Conservation (phyloP, 805 yeast genomes). For the Candida succiphila region DNA sequence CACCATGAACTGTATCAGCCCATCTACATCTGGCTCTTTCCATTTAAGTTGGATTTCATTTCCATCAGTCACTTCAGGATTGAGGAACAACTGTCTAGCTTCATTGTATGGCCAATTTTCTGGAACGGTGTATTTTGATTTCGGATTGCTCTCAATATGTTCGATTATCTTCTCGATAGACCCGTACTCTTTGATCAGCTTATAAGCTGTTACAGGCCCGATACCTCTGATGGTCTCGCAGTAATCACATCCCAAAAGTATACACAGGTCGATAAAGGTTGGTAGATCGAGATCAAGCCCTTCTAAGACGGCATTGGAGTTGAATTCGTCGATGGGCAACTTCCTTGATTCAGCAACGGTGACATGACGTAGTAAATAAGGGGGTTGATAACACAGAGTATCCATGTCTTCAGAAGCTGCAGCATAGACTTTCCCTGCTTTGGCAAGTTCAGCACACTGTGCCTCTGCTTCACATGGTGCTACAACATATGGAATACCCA, state of each 20-base stretch:
- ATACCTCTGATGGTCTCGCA: constrained; percentile 92
- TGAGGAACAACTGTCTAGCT: constrained; percentile 73
- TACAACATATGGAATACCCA: constrained; percentile 92
- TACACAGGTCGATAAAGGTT: constrained; percentile 86
- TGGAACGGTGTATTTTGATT: constrained; percentile 71
- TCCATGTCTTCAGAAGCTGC: constrained; percentile 99
- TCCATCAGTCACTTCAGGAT: constrained; percentile 70
- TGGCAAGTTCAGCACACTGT: constrained; percentile 90
- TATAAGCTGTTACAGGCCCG: constrained; percentile 92
- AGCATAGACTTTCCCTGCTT: constrained; percentile 85
- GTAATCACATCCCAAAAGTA: constrained; percentile 92
- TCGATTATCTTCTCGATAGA: constrained; percentile 72
- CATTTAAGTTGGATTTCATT: constrained; percentile 66
- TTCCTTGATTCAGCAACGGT: constrained; percentile 93
- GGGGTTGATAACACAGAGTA: constrained; percentile 86
- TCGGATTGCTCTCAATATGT: constrained; percentile 43
- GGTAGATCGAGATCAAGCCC: constrained; percentile 66
- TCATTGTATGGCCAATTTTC: constrained; percentile 91
- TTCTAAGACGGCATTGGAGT: constrained; percentile 55
- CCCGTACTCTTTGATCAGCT: constrained; percentile 78
- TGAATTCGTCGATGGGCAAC: constrained; percentile 81
- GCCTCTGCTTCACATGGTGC: constrained; percentile 99
- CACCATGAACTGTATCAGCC: constrained; percentile 73
- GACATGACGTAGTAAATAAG: constrained; percentile 73
- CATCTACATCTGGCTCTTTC: constrained; percentile 83